Evolutionary conservation across 371 early-diverging fungal genomes (phyloP).

Genomic region (Mortierella sp.): DNA sequence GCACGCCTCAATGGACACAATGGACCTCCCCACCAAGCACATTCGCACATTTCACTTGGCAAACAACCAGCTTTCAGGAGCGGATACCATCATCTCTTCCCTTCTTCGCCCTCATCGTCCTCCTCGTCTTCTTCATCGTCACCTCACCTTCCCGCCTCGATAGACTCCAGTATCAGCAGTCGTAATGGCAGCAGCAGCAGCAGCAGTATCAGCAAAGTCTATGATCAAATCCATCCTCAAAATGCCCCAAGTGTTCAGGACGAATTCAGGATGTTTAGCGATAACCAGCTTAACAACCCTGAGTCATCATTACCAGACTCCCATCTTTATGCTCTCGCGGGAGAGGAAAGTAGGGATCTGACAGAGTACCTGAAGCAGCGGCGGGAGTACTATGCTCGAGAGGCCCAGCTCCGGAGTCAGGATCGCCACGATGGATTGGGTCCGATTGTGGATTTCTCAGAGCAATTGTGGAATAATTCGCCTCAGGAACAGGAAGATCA

Average conservation of each 20-base stretch:
- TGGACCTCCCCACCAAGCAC: neutral
- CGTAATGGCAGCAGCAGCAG: neutral
- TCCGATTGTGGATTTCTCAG: slow-evolving; percentile 42
- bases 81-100: slow-evolving; percentile 17
- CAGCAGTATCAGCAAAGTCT: neutral
- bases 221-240: neutral
- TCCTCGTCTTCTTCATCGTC: slow-evolving; percentile 6
- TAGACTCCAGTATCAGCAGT: neutral
- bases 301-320: slow-evolving; percentile 22
- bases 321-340: neutral
- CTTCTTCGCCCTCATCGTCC: slow-evolving; percentile 20
- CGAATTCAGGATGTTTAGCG: slow-evolving; percentile 15
- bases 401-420: slow-evolving; percentile 32
- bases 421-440: slow-evolving; percentile 46
- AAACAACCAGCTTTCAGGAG: neutral
- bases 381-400: slow-evolving; percentile 36
- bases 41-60: slow-evolving; percentile 8
- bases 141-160: neutral
- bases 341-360: slow-evolving; percentile 7
- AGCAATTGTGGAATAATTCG: neutral
- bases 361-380: slow-evolving; percentile 34
- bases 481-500: slow-evolving; percentile 14
- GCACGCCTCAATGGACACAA: slow-evolving; percentile 7
- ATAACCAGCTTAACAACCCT: slow-evolving; percentile 10
- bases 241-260: slow-evolving; percentile 15